phyloP scores from a whole-genome alignment of 176 grass and related monocot species.

The Aegilops umbellulata region DNA sequence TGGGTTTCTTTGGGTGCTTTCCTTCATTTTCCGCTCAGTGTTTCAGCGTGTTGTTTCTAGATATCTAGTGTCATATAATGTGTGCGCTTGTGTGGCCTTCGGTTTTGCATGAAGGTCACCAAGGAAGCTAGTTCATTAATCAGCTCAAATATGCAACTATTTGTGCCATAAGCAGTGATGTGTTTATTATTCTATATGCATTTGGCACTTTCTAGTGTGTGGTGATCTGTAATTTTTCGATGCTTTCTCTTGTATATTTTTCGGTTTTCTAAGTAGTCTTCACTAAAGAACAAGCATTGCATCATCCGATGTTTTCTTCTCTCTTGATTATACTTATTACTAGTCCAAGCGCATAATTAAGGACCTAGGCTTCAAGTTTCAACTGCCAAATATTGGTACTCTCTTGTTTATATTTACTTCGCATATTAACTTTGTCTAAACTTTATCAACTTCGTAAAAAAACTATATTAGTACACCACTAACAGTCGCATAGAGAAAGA shows the following conservation, averaged over 20 bases:
- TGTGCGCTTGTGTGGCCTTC: slow-evolving; percentile 32
- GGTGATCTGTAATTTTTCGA: not conserved
- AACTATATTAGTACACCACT: too few relatives aligned
- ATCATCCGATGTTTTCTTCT: too few relatives aligned
- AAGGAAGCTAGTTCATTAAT: not conserved
- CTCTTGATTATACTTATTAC: too few relatives aligned
- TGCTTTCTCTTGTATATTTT: not conserved
- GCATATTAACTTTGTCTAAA: too few relatives aligned
- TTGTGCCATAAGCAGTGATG: not conserved
- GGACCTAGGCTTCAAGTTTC: not conserved
- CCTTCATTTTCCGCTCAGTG: not conserved
- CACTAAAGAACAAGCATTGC: too few relatives aligned
- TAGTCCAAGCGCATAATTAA: not conserved
- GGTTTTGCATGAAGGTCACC: slow-evolving; percentile 45
- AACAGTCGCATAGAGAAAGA: not conserved
- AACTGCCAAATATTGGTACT: not conserved
- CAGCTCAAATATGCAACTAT: not conserved
- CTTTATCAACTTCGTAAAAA: too few relatives aligned
- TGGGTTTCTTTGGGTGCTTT: not conserved
- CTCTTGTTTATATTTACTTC: too few relatives aligned
- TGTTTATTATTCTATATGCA: not conserved
- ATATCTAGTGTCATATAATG: not conserved
- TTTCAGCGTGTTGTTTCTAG: not conserved
- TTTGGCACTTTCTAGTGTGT: not conserved
- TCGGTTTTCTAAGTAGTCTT: not conserved